These are phyloP conservation scores for Avena insularis DNA, from an alignment of 176 grass and related monocot species.

Conservation along the genomic window DNA sequence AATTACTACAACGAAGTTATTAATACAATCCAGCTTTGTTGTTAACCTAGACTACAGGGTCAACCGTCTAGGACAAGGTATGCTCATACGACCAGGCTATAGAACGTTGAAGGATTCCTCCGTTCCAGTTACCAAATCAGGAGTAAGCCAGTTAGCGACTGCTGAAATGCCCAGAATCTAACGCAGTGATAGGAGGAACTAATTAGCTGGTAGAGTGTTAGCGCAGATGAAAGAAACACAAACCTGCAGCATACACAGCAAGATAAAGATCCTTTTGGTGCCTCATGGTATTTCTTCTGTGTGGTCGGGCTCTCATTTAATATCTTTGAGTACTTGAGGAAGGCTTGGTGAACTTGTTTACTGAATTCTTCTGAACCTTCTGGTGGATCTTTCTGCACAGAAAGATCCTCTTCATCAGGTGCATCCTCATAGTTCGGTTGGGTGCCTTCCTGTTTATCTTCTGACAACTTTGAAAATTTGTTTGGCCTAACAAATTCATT, in stretches of 20 bases:
- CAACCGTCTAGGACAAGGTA: background rate
- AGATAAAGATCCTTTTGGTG: slow-evolving; percentile 58
- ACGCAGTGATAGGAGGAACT: slow-evolving; percentile 37
- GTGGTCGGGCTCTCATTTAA: slow-evolving; percentile 61
- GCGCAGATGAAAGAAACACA: slow-evolving; percentile 70
- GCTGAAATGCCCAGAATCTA: slow-evolving; percentile 28
- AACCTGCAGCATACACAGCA: slow-evolving; percentile 95
- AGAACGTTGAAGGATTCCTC: slow-evolving; percentile 10
- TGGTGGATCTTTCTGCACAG: slow-evolving; percentile 61
- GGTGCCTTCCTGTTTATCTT: slow-evolving; percentile 37
- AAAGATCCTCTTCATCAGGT: slow-evolving; percentile 43
- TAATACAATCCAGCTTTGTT: slow-evolving; percentile 26
- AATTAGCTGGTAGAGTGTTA: slow-evolving; percentile 48
- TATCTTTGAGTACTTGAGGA: slow-evolving; percentile 73
- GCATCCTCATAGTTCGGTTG: slow-evolving; percentile 48
- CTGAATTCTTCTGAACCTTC: slow-evolving; percentile 87
- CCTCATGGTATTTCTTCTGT: slow-evolving; percentile 72
- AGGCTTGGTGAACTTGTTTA: slow-evolving; percentile 73
- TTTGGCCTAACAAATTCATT: slow-evolving; percentile 49
- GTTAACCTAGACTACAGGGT: background rate
- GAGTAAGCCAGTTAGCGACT: slow-evolving; percentile 26
- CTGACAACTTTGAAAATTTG: slow-evolving; percentile 53
- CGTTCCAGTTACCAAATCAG: slow-evolving; percentile 43
- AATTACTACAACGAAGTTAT: slow-evolving; percentile 7
- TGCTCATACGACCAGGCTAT: background rate